Percentiles rank a stretch among this genome's conserved stretches.
Conservation (phyloP, 257 asterid species). For the Lycium ferocissimum region DNA sequence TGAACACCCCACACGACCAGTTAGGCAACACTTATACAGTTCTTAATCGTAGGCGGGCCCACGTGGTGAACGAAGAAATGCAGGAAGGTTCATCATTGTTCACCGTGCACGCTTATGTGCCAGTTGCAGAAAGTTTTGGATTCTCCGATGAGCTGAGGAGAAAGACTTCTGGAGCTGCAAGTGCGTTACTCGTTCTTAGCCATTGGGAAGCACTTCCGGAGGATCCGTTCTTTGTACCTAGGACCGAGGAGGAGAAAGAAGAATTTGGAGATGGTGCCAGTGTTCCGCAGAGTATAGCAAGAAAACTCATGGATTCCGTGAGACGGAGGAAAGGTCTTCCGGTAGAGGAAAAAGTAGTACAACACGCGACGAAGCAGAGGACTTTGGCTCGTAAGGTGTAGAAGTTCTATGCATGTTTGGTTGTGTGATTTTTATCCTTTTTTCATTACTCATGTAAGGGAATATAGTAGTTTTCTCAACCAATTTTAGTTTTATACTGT, state of each 20-base stretch:
- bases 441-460: background rate
- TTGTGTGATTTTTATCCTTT: background rate
- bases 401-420: conserved; percentile 27
- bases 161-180: conserved; percentile 86
- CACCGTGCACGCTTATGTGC: conserved; percentile 86
- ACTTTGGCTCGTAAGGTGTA: conserved; percentile 90
- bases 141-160: conserved; percentile 91
- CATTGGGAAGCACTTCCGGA: conserved; percentile 82
- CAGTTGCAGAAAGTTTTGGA: conserved; percentile 93
- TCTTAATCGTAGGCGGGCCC: conserved; percentile 80
- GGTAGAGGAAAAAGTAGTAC: conserved; percentile 85
- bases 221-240: conserved; percentile 88
- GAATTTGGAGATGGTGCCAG: conserved; percentile 86
- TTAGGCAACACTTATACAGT: conserved; percentile 91
- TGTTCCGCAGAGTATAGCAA: conserved; percentile 64
- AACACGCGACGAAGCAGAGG: conserved; percentile 84
- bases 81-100: conserved; percentile 90
- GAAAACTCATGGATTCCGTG: conserved; percentile 83
- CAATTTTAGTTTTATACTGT: background rate
- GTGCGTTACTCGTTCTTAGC: conserved; percentile 85
- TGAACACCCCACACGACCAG: conserved; percentile 83
- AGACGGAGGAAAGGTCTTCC: conserved; percentile 80
- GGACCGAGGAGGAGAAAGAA: conserved; percentile 85
- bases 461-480: background rate
- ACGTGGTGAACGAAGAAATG: conserved; percentile 92